These are phyloP conservation scores for Aspergillus hortae DNA, from an alignment of 2,329 filamentous ascomycete species.

Conservation along the genomic window DNA sequence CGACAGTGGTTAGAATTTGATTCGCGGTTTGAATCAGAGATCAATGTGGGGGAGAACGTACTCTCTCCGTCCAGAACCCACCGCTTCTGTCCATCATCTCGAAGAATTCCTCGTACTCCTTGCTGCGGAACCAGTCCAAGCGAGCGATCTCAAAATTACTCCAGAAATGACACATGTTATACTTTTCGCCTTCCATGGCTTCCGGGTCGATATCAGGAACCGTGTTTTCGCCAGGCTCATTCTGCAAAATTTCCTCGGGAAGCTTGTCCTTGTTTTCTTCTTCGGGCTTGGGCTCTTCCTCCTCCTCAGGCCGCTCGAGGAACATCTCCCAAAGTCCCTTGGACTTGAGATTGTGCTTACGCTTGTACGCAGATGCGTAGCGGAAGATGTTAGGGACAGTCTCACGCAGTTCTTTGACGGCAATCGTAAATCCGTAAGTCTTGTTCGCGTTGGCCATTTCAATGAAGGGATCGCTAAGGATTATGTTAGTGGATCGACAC, in stretches of 20 bases:
- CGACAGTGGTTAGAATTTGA: conserved; percentile 25
- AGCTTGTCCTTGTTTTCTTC: conserved; percentile 65
- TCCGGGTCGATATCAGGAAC: conserved; percentile 84
- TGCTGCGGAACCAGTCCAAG: conserved; percentile 93
- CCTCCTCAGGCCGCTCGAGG: conserved; percentile 64
- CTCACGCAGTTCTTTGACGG: conserved; percentile 95
- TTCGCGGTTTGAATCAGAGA: background rate
- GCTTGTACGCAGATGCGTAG: conserved; percentile 97
- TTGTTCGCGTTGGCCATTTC: conserved; percentile 94
- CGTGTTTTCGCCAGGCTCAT: conserved; percentile 66
- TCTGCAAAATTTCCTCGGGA: conserved; percentile 76
- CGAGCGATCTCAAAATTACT: conserved; percentile 98
- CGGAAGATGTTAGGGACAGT: conserved; percentile 98
- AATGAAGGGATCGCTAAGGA: conserved; percentile 78
- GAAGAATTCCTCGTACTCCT: conserved; percentile 97
- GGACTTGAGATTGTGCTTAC: conserved; percentile 82
- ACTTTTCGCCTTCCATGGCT: conserved; percentile 93
- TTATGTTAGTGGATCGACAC: conserved; percentile 26
- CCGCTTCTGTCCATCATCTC: conserved; percentile 98
- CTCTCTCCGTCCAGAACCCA: conserved; percentile 98
- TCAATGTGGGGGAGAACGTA: conserved; percentile 48
- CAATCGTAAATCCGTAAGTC: conserved; percentile 98
- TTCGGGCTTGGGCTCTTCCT: conserved; percentile 52
- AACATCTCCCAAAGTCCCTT: conserved; percentile 99
- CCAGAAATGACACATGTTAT: conserved; percentile 99